Evolutionary conservation across 2,329 filamentous ascomycete genomes (phyloP), one percentile per base, ranked within the genome.

Genomic region (Trichophyton benhamiae): DNA sequence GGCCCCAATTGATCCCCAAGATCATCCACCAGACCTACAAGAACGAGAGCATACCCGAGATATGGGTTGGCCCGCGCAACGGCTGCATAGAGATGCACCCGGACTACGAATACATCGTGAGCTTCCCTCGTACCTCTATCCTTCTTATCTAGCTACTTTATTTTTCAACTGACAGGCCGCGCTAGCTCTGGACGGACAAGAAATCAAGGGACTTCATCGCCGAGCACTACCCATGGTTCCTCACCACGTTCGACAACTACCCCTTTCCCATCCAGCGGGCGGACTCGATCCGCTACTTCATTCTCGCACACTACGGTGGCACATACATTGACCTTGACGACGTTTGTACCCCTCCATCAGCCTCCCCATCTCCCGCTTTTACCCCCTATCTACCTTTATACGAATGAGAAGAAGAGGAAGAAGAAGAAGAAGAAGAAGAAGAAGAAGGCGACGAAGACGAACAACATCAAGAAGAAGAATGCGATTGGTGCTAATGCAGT

Each of bases 241-340:
- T 89, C 15, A 79, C 83, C 59, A 89, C 86, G 0, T 94, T 88
- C 69, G 84, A 89, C 69, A 80, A 80, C 68, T 92, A 91, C 74
- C 80, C 78, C 36, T 88, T 86, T 72, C 84, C 86, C 11, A 90
- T 92, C 65, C 87, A 91, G 74, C 83, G 87, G 63, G 87, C 88
- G 61, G 88, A 92, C 69, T 80, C 87, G 3, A 87, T 92, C 67
- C 82, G 88, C 58, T 92, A 92, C 75, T 91, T 92, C 70, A 80
- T 91, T 20, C 79, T 94, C 36, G 80, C 85, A 60, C 83, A 89
- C 72, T 91, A 83, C 70, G 89, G 89, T 61, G 89, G 89, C 46
- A 85, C 90, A 61, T 92, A 92, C 73, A 84, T 92, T 66, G 88
- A 94, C 69, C 76, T 92, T 57, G 88, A 94, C 72, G 85, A 85